These are phyloP conservation scores for Sclerotiophoma versabilis DNA, from an alignment of 2,329 filamentous ascomycete species.

Conservation along the genomic window DNA sequence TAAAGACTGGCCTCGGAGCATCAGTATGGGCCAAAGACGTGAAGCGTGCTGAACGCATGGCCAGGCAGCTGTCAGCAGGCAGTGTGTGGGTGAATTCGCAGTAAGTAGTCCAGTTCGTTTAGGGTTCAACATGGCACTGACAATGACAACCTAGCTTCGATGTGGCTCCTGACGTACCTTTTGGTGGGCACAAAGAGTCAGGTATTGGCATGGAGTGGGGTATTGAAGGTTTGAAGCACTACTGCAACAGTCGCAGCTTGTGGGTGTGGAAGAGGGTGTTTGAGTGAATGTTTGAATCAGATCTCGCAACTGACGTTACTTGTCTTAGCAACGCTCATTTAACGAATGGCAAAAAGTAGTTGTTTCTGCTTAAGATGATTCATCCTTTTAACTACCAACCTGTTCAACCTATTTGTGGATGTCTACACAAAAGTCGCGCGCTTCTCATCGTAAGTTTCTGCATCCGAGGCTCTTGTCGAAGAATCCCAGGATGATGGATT, in stretches of 20 bases:
- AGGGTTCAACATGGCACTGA: neutral
- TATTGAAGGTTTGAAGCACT: slow-evolving; percentile 38
- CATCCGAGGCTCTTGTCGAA: neutral
- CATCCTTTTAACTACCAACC: too few species aligned
- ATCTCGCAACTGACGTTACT: too few species aligned
- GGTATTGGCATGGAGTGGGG: slow-evolving; percentile 75
- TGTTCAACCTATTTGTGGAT: too few species aligned
- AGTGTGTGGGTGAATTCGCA: slow-evolving; percentile 62
- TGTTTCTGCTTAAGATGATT: too few species aligned
- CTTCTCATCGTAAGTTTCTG: neutral
- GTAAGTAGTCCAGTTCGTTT: neutral
- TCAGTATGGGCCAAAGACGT: slow-evolving; percentile 55
- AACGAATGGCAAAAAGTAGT: neutral
- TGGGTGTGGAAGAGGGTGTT: slow-evolving; percentile 32
- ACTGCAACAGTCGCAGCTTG: slow-evolving; percentile 26
- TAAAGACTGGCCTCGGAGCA: slow-evolving; percentile 58
- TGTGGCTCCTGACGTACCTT: slow-evolving; percentile 52
- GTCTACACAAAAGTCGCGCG: neutral
- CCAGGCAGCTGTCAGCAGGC: slow-evolving; percentile 56
- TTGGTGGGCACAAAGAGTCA: slow-evolving; percentile 78
- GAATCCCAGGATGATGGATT: neutral
- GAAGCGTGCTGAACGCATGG: slow-evolving; percentile 55
- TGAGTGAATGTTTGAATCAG: slow-evolving; percentile 11
- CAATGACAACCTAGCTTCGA: slow-evolving; percentile 17
- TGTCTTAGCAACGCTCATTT: neutral